These are phyloP conservation scores for Magnusiomyces ingens DNA, from an alignment of 1,139 yeast species.

Conservation along the genomic window DNA sequence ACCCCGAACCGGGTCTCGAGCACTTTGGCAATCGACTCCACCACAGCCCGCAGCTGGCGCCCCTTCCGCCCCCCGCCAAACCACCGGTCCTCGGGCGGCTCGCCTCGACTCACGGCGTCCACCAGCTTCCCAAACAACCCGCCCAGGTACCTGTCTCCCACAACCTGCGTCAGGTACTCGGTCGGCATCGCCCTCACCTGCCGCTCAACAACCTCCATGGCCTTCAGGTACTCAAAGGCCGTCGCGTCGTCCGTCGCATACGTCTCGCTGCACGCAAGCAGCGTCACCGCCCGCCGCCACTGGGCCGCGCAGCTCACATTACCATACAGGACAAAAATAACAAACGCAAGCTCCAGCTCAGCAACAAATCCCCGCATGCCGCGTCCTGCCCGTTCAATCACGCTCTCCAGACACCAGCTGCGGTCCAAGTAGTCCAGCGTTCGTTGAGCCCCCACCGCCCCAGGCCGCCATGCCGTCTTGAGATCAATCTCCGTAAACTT, in stretches of 20 bases:
- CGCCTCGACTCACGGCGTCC: background rate
- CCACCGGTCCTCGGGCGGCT: slow-evolving; percentile 3
- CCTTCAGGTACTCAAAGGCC: background rate
- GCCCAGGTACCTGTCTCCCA: background rate
- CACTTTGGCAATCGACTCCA: background rate
- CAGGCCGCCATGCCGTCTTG: slow-evolving; percentile 6
- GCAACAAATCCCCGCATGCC: background rate
- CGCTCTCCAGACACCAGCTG: slow-evolving; percentile 3
- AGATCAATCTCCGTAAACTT: background rate
- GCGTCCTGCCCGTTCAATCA: background rate
- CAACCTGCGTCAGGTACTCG: background rate
- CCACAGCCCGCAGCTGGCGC: background rate
- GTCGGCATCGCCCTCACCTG: background rate
- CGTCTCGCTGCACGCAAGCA: background rate
- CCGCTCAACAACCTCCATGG: background rate
- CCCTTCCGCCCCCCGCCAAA: background rate
- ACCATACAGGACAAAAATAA: slow-evolving; percentile 1
- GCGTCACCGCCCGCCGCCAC: slow-evolving; percentile 4
- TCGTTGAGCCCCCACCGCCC: slow-evolving; percentile 2
- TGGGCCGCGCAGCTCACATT: slow-evolving; percentile 4
- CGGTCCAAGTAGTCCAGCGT: slow-evolving; percentile 3
- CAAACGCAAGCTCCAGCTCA: slow-evolving; percentile 1
- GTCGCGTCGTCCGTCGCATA: background rate
- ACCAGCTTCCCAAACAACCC: background rate
- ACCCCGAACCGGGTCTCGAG: background rate